Evolutionary conservation across 257 asterid genomes (phyloP).

Genomic region (Solanum paucissectum): DNA sequence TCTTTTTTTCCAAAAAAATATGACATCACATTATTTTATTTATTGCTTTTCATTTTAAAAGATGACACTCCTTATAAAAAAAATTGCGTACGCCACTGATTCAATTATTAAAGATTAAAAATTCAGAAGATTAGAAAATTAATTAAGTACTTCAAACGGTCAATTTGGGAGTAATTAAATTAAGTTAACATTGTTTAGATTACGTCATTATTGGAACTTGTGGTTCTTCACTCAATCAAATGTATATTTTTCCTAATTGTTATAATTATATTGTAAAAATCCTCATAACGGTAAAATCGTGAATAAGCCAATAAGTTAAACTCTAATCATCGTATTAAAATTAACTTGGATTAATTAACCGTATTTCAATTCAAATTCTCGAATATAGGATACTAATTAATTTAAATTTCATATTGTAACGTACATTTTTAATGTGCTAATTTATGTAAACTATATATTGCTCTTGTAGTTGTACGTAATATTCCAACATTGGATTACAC

Average conservation of each 20-base stretch:
- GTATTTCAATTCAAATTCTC: not conserved
- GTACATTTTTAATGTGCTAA: not conserved
- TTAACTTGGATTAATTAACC: not conserved
- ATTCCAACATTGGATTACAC: not conserved
- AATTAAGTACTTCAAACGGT: conserved; percentile 1
- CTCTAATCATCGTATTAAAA: not conserved
- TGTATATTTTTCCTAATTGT: not conserved
- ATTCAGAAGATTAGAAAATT: not conserved
- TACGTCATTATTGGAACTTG: not conserved
- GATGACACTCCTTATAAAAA: too few relatives aligned
- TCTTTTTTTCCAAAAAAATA: too few relatives aligned
- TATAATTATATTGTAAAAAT: not conserved
- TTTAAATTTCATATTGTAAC: not conserved
- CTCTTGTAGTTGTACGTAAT: not conserved
- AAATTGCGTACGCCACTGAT: not conserved
- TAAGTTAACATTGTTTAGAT: not conserved
- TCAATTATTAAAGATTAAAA: not conserved
- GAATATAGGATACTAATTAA: not conserved
- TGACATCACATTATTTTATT: too few relatives aligned
- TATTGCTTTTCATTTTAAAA: not conserved
- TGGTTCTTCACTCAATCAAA: not conserved
- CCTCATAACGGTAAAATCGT: not conserved
- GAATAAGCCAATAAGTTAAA: not conserved
- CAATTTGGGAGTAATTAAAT: not conserved
- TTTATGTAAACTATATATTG: not conserved